Evolutionary conservation across 306 rosid genomes (phyloP).

Genomic region (Ammopiptanthus mongolicus): DNA sequence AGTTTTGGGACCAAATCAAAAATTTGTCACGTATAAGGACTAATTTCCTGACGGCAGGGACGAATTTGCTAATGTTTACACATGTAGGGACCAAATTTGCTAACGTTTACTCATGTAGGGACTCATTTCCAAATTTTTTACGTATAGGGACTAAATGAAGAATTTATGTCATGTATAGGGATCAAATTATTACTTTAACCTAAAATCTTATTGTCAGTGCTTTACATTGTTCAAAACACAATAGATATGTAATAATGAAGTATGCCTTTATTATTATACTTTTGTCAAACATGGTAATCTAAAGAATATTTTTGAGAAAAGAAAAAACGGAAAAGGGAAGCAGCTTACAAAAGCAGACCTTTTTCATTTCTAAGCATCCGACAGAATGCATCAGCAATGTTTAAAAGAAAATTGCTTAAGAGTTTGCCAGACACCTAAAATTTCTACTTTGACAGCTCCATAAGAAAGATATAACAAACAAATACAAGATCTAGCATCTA

Average conservation of each 20-base stretch:
- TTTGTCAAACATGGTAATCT: not conserved
- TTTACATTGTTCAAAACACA: not conserved
- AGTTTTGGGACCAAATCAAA: no score
- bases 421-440: not conserved
- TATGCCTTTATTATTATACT: no score
- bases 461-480: not conserved
- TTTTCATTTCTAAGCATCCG: not conserved
- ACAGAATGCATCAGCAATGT: not conserved
- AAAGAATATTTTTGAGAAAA: not conserved
- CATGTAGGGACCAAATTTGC: no score
- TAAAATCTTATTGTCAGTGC: not conserved
- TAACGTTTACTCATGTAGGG: no score
- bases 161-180: no score
- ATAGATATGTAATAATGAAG: not conserved
- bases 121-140: no score
- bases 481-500: not conserved
- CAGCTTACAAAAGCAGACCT: not conserved
- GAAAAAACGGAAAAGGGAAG: not conserved
- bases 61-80: no score
- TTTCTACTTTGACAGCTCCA: constrained; percentile 1
- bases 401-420: not conserved
- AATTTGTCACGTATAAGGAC: no score
- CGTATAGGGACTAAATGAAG: no score
- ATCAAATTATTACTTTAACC: no score
- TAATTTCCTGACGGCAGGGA: no score